phyloP scores from a whole-genome alignment of 208 protist species.

The Leishmania lainsoni region DNA sequence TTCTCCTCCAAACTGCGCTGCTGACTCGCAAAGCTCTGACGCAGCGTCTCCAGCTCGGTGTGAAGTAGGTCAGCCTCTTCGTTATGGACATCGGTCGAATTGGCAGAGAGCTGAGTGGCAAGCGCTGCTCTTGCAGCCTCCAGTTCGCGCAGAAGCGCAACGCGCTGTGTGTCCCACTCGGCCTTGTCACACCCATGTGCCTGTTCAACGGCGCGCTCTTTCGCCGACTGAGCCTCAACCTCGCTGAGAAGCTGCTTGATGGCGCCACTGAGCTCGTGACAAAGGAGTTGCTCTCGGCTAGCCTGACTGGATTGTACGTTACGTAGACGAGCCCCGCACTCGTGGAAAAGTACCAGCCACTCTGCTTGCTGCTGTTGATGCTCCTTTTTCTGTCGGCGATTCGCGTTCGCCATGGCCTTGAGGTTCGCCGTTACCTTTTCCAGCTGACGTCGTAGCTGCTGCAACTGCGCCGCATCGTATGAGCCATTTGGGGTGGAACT shows the following conservation, averaged over 20 bases:
- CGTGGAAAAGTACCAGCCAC: constrained; percentile 13
- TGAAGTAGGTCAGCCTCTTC: constrained; percentile 12
- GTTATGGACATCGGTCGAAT: not conserved
- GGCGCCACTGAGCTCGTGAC: not conserved
- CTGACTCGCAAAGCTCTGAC: constrained; percentile 17
- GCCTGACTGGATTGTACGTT: not conserved
- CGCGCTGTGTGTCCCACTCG: constrained; percentile 5
- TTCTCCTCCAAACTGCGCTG: constrained; percentile 43
- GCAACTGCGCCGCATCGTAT: constrained; percentile 19
- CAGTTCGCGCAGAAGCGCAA: constrained; percentile 2
- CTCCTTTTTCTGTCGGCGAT: constrained; percentile 28
- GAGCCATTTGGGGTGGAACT: not conserved
- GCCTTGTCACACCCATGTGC: constrained; percentile 4
- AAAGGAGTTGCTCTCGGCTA: constrained; percentile 15
- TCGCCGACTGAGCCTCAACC: not conserved
- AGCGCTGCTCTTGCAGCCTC: constrained; percentile 3
- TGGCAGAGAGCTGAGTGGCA: not conserved
- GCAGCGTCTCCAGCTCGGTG: constrained; percentile 28
- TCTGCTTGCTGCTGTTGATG: constrained; percentile 10
- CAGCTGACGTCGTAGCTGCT: constrained; percentile 29
- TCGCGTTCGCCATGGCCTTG: constrained; percentile 5
- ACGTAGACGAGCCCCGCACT: constrained; percentile 20
- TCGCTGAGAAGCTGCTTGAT: constrained; percentile 4
- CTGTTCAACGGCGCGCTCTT: not conserved
- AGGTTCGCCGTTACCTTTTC: constrained; percentile 12